Conservation (phyloP, 805 yeast species). For the Lachancea sp. region DNA sequence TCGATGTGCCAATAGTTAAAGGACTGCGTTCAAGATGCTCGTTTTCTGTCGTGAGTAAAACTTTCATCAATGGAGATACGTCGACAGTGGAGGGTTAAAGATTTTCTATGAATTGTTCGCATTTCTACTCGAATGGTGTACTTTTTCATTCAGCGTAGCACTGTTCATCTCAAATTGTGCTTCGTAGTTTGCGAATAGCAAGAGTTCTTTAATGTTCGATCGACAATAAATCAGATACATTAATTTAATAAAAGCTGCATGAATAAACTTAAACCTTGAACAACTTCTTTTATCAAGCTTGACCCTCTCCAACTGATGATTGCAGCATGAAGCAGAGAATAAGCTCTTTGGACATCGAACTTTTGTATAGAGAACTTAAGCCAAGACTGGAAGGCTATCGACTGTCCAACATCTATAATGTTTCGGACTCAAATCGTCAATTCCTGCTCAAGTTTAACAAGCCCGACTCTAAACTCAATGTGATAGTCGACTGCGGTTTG, state of each 20-base stretch:
- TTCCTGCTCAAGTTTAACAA: slow-evolving; percentile 72
- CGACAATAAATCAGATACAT: not conserved
- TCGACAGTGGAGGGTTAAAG: too few relatives aligned
- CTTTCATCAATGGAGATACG: not conserved
- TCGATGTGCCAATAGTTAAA: too few relatives aligned
- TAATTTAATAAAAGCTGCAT: not conserved
- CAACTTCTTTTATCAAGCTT: not conserved
- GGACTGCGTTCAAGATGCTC: not conserved
- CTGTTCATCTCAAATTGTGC: too few relatives aligned
- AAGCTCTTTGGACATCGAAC: slow-evolving; percentile 73
- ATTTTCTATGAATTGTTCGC: too few relatives aligned
- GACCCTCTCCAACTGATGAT: not conserved
- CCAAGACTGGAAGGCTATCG: slow-evolving; percentile 55
- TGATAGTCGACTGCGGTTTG: slow-evolving; percentile 83
- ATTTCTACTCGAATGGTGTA: too few relatives aligned
- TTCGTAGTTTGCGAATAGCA: not conserved
- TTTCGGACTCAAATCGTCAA: slow-evolving; percentile 63
- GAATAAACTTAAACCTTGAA: not conserved
- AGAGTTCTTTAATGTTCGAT: not conserved
- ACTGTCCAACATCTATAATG: slow-evolving; percentile 78
- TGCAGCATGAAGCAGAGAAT: slow-evolving; percentile 68
- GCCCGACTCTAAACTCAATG: slow-evolving; percentile 71
- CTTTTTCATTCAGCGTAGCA: too few relatives aligned
- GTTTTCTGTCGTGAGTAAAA: not conserved
- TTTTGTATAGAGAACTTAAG: slow-evolving; percentile 61